These are phyloP conservation scores for Leccinum solheimii DNA, from an alignment of 1,284 basidiomycete genomes.

Conservation along the genomic window DNA sequence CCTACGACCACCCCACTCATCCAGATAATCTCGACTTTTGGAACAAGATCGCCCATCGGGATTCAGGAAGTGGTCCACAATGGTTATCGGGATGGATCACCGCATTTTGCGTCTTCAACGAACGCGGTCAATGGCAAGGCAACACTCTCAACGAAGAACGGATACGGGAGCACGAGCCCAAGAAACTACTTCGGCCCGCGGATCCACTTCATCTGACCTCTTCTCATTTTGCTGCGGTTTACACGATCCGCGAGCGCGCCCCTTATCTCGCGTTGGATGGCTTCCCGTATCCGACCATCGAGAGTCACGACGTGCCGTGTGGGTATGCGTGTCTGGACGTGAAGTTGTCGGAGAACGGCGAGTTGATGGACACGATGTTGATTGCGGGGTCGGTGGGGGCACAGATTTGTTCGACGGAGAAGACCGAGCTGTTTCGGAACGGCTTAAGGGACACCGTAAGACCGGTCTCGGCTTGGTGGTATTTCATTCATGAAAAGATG, in stretches of 20 bases:
- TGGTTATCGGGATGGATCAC: slow-evolving; percentile 43
- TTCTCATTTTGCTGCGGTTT: slow-evolving; percentile 33
- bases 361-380: slow-evolving; percentile 35
- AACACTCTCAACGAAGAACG: slow-evolving; percentile 34
- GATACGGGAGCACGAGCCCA: slow-evolving; percentile 31
- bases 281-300: slow-evolving; percentile 38
- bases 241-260: slow-evolving; percentile 26
- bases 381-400: slow-evolving; percentile 43
- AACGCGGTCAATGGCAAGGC: slow-evolving; percentile 37
- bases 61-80: slow-evolving; percentile 29
- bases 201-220: slow-evolving; percentile 32
- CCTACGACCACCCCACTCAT: slow-evolving; percentile 37
- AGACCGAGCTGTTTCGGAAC: slow-evolving; percentile 31
- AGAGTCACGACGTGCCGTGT: slow-evolving; percentile 34
- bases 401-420: slow-evolving; percentile 35
- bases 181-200: slow-evolving; percentile 34
- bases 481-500: slow-evolving; percentile 19
- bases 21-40: slow-evolving; percentile 39
- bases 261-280: slow-evolving; percentile 38
- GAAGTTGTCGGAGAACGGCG: slow-evolving; percentile 39
- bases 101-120: slow-evolving; percentile 41
- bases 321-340: slow-evolving; percentile 42
- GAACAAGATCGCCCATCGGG: slow-evolving; percentile 35
- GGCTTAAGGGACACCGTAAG: slow-evolving; percentile 34
- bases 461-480: slow-evolving; percentile 37